Conservation (phyloP, 2,329 filamentous ascomycete species). For the Arachnomyces sp. region DNA sequence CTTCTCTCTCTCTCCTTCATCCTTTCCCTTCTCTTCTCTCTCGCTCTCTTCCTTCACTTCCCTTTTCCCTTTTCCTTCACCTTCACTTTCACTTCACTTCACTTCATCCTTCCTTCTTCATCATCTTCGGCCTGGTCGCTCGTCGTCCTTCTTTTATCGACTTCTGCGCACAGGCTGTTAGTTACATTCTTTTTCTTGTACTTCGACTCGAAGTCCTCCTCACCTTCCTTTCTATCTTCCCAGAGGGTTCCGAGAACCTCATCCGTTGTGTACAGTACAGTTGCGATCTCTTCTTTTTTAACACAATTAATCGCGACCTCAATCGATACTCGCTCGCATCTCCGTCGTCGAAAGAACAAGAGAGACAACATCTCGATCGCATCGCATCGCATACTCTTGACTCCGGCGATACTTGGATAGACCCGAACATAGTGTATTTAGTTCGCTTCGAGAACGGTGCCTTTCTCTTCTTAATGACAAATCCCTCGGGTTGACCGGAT, state of each 20-base stretch:
- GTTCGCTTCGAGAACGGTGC: too few species aligned
- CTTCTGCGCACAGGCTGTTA: slow-evolving; percentile 13
- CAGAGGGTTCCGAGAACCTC: not conserved
- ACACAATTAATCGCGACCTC: too few species aligned
- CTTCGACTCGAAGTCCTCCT: slow-evolving; percentile 14
- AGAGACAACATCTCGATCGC: too few species aligned
- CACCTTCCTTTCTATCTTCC: slow-evolving; percentile 4
- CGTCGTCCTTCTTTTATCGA: slow-evolving; percentile 31
- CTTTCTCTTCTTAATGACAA: too few species aligned
- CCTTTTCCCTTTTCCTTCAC: slow-evolving; percentile 10
- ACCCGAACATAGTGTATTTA: too few species aligned
- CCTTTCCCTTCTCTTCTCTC: slow-evolving; percentile 7
- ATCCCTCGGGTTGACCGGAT: too few species aligned
- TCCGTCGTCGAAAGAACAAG: too few species aligned
- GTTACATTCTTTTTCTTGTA: slow-evolving; percentile 5
- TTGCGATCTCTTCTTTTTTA: too few species aligned
- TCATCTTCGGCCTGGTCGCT: slow-evolving; percentile 22
- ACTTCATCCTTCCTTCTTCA: slow-evolving; percentile 7
- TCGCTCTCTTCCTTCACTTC: slow-evolving; percentile 8
- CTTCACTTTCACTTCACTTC: slow-evolving; percentile 9
- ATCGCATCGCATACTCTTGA: too few species aligned
- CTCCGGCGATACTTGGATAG: too few species aligned
- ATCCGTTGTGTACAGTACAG: too few species aligned
- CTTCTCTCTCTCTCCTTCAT: slow-evolving; percentile 6
- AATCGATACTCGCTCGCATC: too few species aligned